phyloP scores from a whole-genome alignment of 2,329 filamentous ascomycete species.

The Penicillium sp. region DNA sequence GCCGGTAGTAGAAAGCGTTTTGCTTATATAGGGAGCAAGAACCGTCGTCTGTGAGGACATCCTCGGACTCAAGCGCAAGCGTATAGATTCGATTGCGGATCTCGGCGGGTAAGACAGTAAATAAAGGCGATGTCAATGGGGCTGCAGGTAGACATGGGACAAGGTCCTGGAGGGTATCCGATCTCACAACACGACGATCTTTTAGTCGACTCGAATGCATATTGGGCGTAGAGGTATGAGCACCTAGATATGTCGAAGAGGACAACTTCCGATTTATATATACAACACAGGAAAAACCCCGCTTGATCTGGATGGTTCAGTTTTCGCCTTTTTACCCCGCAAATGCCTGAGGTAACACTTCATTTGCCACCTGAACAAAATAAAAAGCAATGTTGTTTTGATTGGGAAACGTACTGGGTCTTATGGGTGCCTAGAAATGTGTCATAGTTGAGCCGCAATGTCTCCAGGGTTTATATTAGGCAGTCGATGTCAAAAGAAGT shows the following conservation, averaged over 20 bases:
- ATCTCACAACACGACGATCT: neutral
- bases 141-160: neutral
- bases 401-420: neutral
- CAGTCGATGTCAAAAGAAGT: neutral
- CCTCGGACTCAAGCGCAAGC: neutral
- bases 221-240: neutral
- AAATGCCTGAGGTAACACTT: neutral
- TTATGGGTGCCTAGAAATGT: neutral
- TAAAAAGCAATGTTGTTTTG: neutral
- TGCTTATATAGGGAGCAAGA: slow-evolving; percentile 13
- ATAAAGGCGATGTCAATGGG: neutral
- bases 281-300: neutral
- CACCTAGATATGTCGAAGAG: neutral
- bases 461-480: neutral
- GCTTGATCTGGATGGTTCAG: neutral
- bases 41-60: neutral
- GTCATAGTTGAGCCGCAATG: neutral
- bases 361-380: neutral
- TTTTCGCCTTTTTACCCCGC: neutral
- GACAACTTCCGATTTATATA: neutral
- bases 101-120: neutral
- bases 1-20: slow-evolving; percentile 28
- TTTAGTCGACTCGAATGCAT: neutral
- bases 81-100: slow-evolving; percentile 1
- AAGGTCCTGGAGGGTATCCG: neutral